Evolutionary conservation across 345 rosid genomes (phyloP).

Genomic region (Theobroma cacao): DNA sequence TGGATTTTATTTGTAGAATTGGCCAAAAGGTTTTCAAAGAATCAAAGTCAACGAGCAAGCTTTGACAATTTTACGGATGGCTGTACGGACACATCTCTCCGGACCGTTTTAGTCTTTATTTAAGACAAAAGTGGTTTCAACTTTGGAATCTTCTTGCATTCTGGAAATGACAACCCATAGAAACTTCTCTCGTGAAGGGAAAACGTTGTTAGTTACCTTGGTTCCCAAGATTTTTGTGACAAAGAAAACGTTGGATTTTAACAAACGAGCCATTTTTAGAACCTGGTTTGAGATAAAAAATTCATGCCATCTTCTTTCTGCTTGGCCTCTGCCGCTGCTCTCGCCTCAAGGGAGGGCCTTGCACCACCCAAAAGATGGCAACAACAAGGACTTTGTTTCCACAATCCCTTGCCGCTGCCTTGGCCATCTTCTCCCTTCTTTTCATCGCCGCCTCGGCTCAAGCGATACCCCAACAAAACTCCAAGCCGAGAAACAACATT

Average conservation of each 20-base stretch:
- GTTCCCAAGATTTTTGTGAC: background rate
- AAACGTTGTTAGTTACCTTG: too few relatives aligned
- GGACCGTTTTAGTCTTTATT: background rate
- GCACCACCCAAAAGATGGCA: constrained; percentile 2
- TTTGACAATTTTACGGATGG: background rate
- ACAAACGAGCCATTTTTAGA: background rate
- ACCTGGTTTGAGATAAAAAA: background rate
- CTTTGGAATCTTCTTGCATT: background rate
- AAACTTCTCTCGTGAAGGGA: background rate
- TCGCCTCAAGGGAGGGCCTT: constrained; percentile 15
- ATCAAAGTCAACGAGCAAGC: too few relatives aligned
- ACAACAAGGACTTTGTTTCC: background rate
- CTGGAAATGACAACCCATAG: background rate
- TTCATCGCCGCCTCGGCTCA: too few relatives aligned
- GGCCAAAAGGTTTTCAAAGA: too few relatives aligned
- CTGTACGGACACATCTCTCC: background rate
- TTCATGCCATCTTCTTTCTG: background rate
- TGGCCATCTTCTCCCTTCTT: too few relatives aligned
- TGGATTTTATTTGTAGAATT: too few relatives aligned
- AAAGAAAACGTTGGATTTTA: background rate
- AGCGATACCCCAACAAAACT: too few relatives aligned
- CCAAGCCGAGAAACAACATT: too few relatives aligned
- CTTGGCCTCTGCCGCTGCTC: background rate
- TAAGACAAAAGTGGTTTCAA: background rate
- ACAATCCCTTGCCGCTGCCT: background rate